Evolutionary conservation across 164 flowering plant genomes (phyloP).

Genomic region (Nymphaea colorata): DNA sequence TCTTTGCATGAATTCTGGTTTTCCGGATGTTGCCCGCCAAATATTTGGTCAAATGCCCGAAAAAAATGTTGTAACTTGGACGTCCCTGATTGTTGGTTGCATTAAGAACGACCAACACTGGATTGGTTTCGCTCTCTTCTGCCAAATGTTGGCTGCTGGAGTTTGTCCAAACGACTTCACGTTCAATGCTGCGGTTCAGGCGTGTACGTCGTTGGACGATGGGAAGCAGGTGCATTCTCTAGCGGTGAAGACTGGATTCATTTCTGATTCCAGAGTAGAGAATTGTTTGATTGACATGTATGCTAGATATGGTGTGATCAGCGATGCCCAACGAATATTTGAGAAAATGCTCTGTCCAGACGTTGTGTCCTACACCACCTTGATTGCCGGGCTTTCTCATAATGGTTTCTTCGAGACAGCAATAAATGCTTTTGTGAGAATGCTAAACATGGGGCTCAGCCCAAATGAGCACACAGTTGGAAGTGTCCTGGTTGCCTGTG

Average conservation of each 20-base stretch:
- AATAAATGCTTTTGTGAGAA: constrained; percentile 2
- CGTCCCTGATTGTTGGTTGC: constrained; percentile 10
- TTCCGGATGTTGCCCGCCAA: constrained; percentile 2
- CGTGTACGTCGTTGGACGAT: constrained; percentile 7
- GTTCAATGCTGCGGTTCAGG: constrained; percentile 11
- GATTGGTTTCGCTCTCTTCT: constrained; percentile 7
- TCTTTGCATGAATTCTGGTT: constrained; percentile 5
- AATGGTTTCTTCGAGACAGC: constrained; percentile 6
- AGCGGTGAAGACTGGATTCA: constrained; percentile 4
- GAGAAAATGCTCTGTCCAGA: constrained; percentile 8
- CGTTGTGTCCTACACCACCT: constrained; percentile 12
- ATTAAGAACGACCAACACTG: constrained; percentile 3
- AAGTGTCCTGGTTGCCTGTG: constrained; percentile 8
- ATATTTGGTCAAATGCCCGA: constrained; percentile 10
- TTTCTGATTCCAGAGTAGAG: constrained; percentile 3
- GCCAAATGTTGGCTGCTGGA: constrained; percentile 7
- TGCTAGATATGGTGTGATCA: constrained; percentile 7
- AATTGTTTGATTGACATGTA: constrained; percentile 12
- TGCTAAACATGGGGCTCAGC: constrained; percentile 6
- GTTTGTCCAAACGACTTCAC: constrained; percentile 10
- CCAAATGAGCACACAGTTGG: constrained; percentile 12
- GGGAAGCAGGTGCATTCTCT: constrained; percentile 13
- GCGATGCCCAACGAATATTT: constrained; percentile 5
- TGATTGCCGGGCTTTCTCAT: constrained; percentile 12
- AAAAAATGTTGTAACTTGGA: constrained; percentile 16